Percentiles rank a stretch among this genome's conserved stretches.
These are phyloP conservation scores for Thuja plicata DNA, from an alignment of 83 land plant genomes.

Conservation along the genomic window DNA sequence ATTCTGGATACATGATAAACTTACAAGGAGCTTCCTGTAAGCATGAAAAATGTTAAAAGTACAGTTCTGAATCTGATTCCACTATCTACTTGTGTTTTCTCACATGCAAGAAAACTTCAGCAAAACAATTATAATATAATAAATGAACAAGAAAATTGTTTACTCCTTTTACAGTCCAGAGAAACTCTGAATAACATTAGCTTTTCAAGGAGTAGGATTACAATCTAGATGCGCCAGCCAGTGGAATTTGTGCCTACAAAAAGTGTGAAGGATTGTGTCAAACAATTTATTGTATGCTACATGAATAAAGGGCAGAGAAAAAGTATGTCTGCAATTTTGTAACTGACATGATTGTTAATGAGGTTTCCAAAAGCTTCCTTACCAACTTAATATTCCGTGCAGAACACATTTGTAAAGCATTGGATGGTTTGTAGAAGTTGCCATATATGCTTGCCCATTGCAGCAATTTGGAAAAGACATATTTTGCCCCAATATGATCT, in stretches of 20 bases:
- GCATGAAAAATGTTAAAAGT: background rate
- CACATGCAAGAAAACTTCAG: background rate
- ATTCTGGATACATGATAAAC: background rate
- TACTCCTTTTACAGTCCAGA: background rate
- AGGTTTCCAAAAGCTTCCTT: conserved; percentile 12
- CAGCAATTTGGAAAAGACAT: conserved; percentile 60
- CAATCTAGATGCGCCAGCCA: conserved; percentile 4
- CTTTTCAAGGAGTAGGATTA: background rate
- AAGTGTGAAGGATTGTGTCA: background rate
- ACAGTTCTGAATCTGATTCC: background rate
- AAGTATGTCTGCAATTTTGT: background rate
- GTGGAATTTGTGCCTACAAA: conserved; percentile 14
- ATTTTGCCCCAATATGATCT: conserved; percentile 62
- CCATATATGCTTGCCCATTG: conserved; percentile 75
- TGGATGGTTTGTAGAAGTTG: conserved; percentile 75
- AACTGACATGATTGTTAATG: background rate
- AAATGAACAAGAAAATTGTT: background rate
- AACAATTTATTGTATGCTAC: background rate
- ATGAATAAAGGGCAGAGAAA: background rate
- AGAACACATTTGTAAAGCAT: conserved; percentile 77
- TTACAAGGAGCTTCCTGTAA: background rate
- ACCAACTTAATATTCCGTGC: conserved; percentile 73
- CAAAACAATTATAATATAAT: background rate
- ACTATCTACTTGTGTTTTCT: background rate
- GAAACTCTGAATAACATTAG: background rate